These are phyloP conservation scores for Sonneratia alba DNA, from an alignment of 345 rosid genomes.

Conservation along the genomic window DNA sequence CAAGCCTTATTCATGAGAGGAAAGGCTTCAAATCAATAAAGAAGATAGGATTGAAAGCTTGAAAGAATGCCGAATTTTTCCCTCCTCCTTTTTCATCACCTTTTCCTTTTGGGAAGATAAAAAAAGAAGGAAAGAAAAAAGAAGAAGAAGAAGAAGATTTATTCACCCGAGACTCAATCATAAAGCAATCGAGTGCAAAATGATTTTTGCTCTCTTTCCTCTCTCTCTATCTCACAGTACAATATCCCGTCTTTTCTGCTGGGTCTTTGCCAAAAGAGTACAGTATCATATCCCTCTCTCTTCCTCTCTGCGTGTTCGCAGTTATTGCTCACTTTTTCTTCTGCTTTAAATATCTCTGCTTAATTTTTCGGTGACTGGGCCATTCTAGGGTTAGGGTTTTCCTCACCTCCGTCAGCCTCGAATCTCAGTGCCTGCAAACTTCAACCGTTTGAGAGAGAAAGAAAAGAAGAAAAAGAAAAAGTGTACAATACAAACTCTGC, in stretches of 20 bases:
- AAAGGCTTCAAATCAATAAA: too few species aligned
- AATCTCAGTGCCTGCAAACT: not conserved
- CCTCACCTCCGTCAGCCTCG: not conserved
- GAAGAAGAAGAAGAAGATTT: not conserved
- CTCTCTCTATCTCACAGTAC: conserved; percentile 6
- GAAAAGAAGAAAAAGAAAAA: not conserved
- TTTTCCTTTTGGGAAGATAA: not conserved
- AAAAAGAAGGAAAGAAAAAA: too few species aligned
- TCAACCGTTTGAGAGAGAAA: not conserved
- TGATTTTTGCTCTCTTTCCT: conserved; percentile 14
- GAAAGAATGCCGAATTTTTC: not conserved
- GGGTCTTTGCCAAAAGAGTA: conserved; percentile 4
- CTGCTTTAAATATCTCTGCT: not conserved
- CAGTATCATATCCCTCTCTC: not conserved
- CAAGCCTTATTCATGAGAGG: too few species aligned
- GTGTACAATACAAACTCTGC: not conserved
- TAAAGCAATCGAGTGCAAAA: conserved; percentile 50
- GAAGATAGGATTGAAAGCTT: not conserved
- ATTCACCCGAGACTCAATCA: conserved; percentile 21
- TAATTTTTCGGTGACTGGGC: not conserved
- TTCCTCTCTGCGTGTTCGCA: not conserved
- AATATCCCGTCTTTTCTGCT: conserved; percentile 9
- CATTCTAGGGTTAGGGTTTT: conserved; percentile 1
- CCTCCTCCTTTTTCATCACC: not conserved
- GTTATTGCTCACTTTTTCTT: not conserved